Evolutionary conservation across 2,329 filamentous ascomycete genomes (phyloP).

Genomic region (Colletotrichum sp.): DNA sequence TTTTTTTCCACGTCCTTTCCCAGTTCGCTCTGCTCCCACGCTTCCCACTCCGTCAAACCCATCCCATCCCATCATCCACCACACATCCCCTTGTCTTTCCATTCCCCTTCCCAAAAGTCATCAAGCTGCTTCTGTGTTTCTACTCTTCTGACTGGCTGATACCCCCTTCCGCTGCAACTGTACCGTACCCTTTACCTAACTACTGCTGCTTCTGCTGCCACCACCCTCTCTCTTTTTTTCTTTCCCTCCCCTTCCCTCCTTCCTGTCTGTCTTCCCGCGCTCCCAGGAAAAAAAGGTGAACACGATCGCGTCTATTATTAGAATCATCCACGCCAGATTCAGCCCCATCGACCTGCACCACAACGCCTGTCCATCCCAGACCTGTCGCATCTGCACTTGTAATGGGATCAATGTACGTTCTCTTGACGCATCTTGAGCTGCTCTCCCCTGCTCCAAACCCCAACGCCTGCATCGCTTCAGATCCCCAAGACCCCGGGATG

Average conservation of each 20-base stretch:
- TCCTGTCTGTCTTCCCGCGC: slow-evolving; percentile 26
- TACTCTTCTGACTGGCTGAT: neutral
- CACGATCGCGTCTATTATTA: slow-evolving; percentile 58
- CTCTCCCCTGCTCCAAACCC: slow-evolving; percentile 11
- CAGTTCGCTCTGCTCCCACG: neutral
- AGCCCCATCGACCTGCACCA: slow-evolving; percentile 50
- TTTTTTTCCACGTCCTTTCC: neutral
- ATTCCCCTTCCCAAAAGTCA: neutral
- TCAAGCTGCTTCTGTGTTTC: neutral
- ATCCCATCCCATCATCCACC: neutral
- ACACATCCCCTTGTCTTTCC: neutral
- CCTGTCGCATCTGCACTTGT: slow-evolving; percentile 23
- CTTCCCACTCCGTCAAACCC: neutral
- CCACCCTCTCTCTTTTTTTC: slow-evolving; percentile 12
- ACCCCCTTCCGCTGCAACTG: neutral
- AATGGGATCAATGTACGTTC: slow-evolving; percentile 25
- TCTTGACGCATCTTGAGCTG: slow-evolving; percentile 11
- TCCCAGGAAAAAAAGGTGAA: slow-evolving; percentile 33
- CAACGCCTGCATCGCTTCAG: neutral
- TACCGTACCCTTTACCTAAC: neutral
- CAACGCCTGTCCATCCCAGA: slow-evolving; percentile 32
- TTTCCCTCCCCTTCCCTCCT: slow-evolving; percentile 25
- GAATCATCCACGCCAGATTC: slow-evolving; percentile 55
- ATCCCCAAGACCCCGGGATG: slow-evolving; percentile 6
- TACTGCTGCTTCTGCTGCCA: slow-evolving; percentile 2